A percentile compares a stretch with the other conserved stretches of the same genome.
Conservation (phyloP, 164 flowering plant genomes). For the Hamamelis virginiana region DNA sequence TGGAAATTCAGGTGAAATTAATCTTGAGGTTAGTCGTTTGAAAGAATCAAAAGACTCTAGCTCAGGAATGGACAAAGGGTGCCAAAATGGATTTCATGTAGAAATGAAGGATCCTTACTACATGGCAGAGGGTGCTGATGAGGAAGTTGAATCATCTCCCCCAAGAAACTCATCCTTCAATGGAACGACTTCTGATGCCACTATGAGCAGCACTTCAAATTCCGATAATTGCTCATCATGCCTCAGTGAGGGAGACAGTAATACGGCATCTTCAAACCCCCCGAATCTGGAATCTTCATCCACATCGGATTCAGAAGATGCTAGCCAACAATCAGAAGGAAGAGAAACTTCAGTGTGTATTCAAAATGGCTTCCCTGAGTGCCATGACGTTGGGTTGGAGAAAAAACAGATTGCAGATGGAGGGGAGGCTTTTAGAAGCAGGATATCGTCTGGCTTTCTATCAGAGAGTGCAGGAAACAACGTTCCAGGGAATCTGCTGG, state of each 20-base stretch:
- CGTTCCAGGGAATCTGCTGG: conserved; percentile 10
- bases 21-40: conserved; percentile 19
- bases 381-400: conserved; percentile 29
- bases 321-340: conserved; percentile 63
- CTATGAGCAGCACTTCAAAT: conserved; percentile 46
- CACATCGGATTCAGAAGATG: conserved; percentile 80
- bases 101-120: conserved; percentile 19
- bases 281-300: conserved; percentile 64
- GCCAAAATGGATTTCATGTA: conserved; percentile 21
- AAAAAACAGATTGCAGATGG: conserved; percentile 24
- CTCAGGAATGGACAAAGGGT: conserved; percentile 13
- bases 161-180: conserved; percentile 11
- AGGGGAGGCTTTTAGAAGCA: conserved; percentile 25
- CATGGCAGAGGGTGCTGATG: conserved; percentile 27
- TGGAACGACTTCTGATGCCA: conserved; percentile 35
- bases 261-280: conserved; percentile 48
- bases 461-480: conserved; percentile 18
- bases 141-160: conserved; percentile 28
- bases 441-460: conserved; percentile 16
- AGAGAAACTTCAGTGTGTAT: conserved; percentile 37
- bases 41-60: conserved; percentile 23
- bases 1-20: conserved; percentile 16
- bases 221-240: conserved; percentile 84
- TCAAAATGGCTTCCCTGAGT: conserved; percentile 31
- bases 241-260: conserved; percentile 83